Evolutionary conservation across 352 stramenopile species (phyloP), one percentile per base, ranked within the genome.

Genomic region (Phytophthora colocasiae): DNA sequence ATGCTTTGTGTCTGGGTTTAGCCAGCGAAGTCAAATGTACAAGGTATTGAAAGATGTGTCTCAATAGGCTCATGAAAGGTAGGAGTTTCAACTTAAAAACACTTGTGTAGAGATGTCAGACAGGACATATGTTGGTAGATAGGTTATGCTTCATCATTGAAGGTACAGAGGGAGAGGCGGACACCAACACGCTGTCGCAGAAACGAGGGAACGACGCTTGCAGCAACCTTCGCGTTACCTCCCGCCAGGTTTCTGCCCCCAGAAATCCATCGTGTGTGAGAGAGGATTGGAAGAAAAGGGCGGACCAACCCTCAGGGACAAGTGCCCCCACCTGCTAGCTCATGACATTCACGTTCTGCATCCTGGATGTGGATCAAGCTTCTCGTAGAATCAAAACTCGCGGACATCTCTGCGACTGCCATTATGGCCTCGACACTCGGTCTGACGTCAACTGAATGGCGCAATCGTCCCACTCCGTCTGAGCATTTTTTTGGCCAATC

Each of bases 121-220:
- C 26, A 34, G 4, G 8, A 8, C 2, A 17, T 12, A 52, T 59
- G 57, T 29, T 45, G 26, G 12, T 41, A 14, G 15, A 22, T 14
- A 34, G 17, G 27, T 41, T 38, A 68, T 62, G 60, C 22, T 32
- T 1, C 4, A 57, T 29, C 17, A 52, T 51, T 48, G 22, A 24
- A 22, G n/a, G 6, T 22, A 17, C 31, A 54, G 45, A 66, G 61
- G 61, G 54, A 74, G 66, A 74, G 66, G 39, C 59, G 38, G 59
- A 53, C 44, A 58, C 47, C 54, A 24, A 19, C 49, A 19, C 54
- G 51, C 64, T 58, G 62, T 75, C 67, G 67, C 67, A 75, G 58
- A 76, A 70, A 76, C 69, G 64, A 77, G 69, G 29, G 54, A 55
- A 69, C 69, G 43, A 77, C 39, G 19, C 27, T 67, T 71, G 47